Conservation (phyloP, 768 basidiomycete species). For the Pulveroboletus sp. region DNA sequence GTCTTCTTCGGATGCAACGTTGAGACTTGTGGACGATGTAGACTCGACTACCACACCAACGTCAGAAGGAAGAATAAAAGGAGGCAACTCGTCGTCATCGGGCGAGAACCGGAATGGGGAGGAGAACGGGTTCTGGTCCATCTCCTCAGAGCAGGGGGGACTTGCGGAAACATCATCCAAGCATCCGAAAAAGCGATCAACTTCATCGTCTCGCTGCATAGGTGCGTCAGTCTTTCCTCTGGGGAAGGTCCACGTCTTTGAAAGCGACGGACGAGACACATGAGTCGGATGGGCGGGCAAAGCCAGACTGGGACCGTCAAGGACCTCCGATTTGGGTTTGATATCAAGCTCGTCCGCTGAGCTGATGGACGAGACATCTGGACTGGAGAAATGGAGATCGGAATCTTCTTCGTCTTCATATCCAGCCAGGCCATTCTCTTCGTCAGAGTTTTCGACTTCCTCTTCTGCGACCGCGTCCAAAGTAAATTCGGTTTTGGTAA, state of each 20-base stretch:
- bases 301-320: constrained; percentile 1
- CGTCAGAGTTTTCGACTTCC: constrained; percentile 37
- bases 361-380: constrained; percentile 49
- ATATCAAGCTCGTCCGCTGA: constrained; percentile 46
- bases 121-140: constrained; percentile 58
- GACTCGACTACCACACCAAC: constrained; percentile 41
- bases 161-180: constrained; percentile 51
- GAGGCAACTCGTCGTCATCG: constrained; percentile 47
- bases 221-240: constrained; percentile 25
- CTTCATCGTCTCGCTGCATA: constrained; percentile 38
- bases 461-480: constrained; percentile 61
- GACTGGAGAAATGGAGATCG: constrained; percentile 43
- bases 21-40: constrained; percentile 28
- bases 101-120: constrained; percentile 44
- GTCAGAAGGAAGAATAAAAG: constrained; percentile 46
- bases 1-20: constrained; percentile 42
- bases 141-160: constrained; percentile 46
- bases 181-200: constrained; percentile 78
- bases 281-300: constrained; percentile 26
- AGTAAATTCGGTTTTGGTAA: constrained; percentile 40
- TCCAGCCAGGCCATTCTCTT: constrained; percentile 55
- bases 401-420: constrained; percentile 71
- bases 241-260: constrained; percentile 71
- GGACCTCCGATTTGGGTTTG: constrained; percentile 13
- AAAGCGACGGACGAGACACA: constrained; percentile 42